Base-by-base conservation (phyloP, 2,329 filamentous ascomycete genomes). In the Ophiognomonia clavigignenti-juglandacearum region DNA sequence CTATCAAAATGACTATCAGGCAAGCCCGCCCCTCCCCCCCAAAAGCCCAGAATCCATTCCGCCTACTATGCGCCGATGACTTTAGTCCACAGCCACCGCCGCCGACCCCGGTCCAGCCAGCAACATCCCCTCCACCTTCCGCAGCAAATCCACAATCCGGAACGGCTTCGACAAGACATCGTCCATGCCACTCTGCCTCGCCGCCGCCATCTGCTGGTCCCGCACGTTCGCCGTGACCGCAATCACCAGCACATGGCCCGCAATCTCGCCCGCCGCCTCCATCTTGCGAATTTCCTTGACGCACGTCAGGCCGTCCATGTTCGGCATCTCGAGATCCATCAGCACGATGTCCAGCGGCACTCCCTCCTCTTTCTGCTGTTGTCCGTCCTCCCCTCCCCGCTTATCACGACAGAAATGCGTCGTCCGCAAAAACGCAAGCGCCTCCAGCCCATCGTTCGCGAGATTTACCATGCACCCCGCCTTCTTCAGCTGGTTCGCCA, bases 391-490 rank as follows among this genome's bases (percentile, higher is more conserved):
- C 7, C 16, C 14, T 13, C 9, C 31, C 4, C 18, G 14, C 6
- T 19, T n/a, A 9, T 39, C n/a, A n/a, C 47, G 47, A 20, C 48
- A 57, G 24, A 67, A 66, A 16, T 55, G 57, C 3, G 68, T 64
- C 34, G 54, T 55, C 16, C 61, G 51, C 7, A 72, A 62, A 3
- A 65, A 62, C 0, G 67, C 66, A 1, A 77, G 58, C 0, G 42
- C 83, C 59, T 85, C 80, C 2, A 82, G 67, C 5, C 82, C 82
- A 56, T 86, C 82, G 32, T 80, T 65, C 4, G 80, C 82, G 0
- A 77, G 77, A 47, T 80, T 78, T 4, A 80, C 80, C 4, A 70
- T 70, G 47, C 83, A 74, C 4, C 76, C 73, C 14, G 77, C 72
- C 56, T 82, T 83, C 46, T 70, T 70, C 5, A 86, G 66, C 59